Evolutionary conservation across 2,329 filamentous ascomycete species (phyloP).

Genomic region (Eutypa lata): DNA sequence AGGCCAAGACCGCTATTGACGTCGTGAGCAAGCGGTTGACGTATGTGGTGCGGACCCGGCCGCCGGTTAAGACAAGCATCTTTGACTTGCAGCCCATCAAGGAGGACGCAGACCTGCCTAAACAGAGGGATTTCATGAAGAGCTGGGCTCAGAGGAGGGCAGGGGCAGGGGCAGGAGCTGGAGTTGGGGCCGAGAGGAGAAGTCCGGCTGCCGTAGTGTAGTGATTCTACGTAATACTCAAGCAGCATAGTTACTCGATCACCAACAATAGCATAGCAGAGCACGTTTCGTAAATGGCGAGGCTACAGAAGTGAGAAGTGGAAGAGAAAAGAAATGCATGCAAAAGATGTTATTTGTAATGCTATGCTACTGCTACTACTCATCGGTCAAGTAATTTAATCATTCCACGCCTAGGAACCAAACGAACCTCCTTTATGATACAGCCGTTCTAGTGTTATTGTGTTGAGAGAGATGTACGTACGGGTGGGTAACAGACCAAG

Average conservation of each 20-base stretch:
- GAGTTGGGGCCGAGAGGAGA: background rate
- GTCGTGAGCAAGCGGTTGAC: conserved; percentile 70
- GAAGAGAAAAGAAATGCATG: too few relatives aligned
- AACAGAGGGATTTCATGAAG: conserved; percentile 49
- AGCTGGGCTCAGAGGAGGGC: conserved; percentile 29
- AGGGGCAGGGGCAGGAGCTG: background rate
- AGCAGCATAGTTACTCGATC: too few relatives aligned
- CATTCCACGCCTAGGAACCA: too few relatives aligned
- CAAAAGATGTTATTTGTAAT: too few relatives aligned
- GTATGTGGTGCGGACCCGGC: conserved; percentile 66
- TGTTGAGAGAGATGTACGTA: background rate
- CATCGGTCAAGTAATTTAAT: too few relatives aligned
- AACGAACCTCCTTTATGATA: too few relatives aligned
- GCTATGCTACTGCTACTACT: too few relatives aligned
- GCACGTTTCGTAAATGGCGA: too few relatives aligned
- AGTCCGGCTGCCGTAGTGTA: background rate
- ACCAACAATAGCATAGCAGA: too few relatives aligned
- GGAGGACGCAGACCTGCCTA: conserved; percentile 38
- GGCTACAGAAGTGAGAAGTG: too few relatives aligned
- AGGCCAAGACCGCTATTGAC: conserved; percentile 75
- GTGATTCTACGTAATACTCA: too few relatives aligned
- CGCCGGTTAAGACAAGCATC: conserved; percentile 50
- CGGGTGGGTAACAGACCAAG: background rate
- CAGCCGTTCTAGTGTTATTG: too few relatives aligned
- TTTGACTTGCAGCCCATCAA: conserved; percentile 38